Base-by-base conservation (phyloP, 2,329 filamentous ascomycete species). In the Hymenoscyphus albidus region DNA sequence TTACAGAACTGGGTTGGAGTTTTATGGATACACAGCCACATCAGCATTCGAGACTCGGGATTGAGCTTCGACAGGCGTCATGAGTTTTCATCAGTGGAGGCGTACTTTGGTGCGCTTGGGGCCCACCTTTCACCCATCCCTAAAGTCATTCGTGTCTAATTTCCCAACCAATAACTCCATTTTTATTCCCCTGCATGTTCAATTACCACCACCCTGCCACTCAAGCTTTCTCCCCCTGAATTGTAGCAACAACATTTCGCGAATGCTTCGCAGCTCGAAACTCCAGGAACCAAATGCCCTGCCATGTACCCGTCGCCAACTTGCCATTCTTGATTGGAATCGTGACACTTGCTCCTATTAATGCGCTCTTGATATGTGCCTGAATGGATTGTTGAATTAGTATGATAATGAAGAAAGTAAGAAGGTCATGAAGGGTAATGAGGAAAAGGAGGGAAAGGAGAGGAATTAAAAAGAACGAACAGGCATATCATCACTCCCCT, bases 401-500 rank as follows among this genome's bases (percentile, higher is more conserved):
- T 27, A 27, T 27, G 3, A 27, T 27, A 27, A 27, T 27, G 27
- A 27, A 27, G 27, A 27, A 27, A 27, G 27, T 27, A 27, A 27
- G 27, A 27, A 27, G 1, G 27, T 27, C 27, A 27, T 27, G 27
- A 27, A 27, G 27, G 27, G 27, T 3, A 27, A 27, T 27, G 27
- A 27, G 27, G 27, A 3, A 27, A 27, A 27, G 27, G 35, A 35
- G 35, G 35, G 35, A 35, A 35, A 35, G 27, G 27, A 27, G 27
- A 27, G 27, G 27, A 27, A 27, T 27, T 2, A 27, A 58, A 35
- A 51, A 42, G 61, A 60, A 80, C 82, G 63, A 75, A 91, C 90
- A 44, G 95, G 95, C 92, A 98, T 97, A 78, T 98, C 95, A 80
- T 99, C 95, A 61, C 80, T 78, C 0, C 95, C 95, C 81, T 97